Evolutionary conservation across 495 filamentous ascomycete genomes (phyloP), one percentile per base, ranked within the genome.

Genomic region (Aspergillus diversus): DNA sequence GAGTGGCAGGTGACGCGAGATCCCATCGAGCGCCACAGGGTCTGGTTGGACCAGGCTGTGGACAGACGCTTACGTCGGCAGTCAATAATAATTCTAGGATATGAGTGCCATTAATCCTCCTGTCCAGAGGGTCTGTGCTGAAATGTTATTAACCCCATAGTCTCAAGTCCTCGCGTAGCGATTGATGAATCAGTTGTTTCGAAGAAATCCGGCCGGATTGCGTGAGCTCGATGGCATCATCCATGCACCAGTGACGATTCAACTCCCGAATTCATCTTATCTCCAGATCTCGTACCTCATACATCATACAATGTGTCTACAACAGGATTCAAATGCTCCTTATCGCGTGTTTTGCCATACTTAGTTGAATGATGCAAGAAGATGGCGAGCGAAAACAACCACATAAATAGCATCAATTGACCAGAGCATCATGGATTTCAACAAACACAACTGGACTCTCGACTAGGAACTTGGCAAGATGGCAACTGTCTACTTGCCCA

Each of bases 141-240:
- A 27, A 27, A 27, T 27, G 1, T 1, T 1, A 27, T 27, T 27
- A 27, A 27, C 21, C 21, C 21, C 21, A 27, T 27, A 27, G 21
- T 27, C 21, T 27, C 21, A 27, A 27, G 21, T 27, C 21, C 21
- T 27, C 21, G 21, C 21, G 21, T 27, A 27, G 21, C 39, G 4
- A 43, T 15, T 43, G 39, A 15, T 4, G 39, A 4, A 15, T 43
- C 11, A 11, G 39, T 11, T 43, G n/a, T 50, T 35, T 62, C 52
- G 33, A 61, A 15, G 11, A 50, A 31, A 15, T 16, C 5, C 9
- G 42, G 52, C 32, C 35, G 60, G 33, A 62, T 60, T 53, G 58
- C 58, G 58, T 54, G 58, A 33, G 3, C 0, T 6, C 32, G 33
- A 62, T 62, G 51, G 60, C 60, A 62, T 62, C 60, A 62, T 62